These are phyloP conservation scores for Thuja plicata DNA, from an alignment of 83 land plant species.

Conservation along the genomic window DNA sequence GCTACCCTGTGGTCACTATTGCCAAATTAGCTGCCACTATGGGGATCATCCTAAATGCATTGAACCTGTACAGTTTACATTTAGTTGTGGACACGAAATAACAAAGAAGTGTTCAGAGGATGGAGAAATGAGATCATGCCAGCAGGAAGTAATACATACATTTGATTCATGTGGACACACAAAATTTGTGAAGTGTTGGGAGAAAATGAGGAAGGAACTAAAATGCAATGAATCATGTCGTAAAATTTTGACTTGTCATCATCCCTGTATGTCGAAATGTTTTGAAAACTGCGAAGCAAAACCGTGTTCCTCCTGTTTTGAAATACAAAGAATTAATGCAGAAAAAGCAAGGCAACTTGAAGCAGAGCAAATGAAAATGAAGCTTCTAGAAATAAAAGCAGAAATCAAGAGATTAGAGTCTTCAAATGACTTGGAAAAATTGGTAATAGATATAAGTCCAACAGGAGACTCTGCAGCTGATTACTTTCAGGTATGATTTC, in stretches of 20 bases:
- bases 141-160: not conserved
- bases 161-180: not conserved
- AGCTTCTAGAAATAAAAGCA: not conserved
- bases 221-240: not conserved
- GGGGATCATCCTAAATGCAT: conserved; percentile 8
- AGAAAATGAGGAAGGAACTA: not conserved
- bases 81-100: not conserved
- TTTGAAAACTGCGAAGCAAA: not conserved
- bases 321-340: conserved; percentile 1
- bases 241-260: not conserved
- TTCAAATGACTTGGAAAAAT: not conserved
- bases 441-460: conserved; percentile 10
- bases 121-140: not conserved
- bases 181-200: not conserved
- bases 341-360: conserved; percentile 3
- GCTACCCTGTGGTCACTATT: conserved; percentile 13
- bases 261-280: not conserved
- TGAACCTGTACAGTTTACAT: conserved; percentile 1
- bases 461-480: conserved; percentile 12
- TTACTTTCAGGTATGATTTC: conserved; percentile 3
- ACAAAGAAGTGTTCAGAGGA: not conserved
- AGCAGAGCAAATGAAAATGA: not conserved
- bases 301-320: not conserved
- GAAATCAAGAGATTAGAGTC: not conserved
- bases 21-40: conserved; percentile 1